These are phyloP conservation scores for Eimeria necatrix DNA, from an alignment of 169 alveolate species.

Conservation along the genomic window DNA sequence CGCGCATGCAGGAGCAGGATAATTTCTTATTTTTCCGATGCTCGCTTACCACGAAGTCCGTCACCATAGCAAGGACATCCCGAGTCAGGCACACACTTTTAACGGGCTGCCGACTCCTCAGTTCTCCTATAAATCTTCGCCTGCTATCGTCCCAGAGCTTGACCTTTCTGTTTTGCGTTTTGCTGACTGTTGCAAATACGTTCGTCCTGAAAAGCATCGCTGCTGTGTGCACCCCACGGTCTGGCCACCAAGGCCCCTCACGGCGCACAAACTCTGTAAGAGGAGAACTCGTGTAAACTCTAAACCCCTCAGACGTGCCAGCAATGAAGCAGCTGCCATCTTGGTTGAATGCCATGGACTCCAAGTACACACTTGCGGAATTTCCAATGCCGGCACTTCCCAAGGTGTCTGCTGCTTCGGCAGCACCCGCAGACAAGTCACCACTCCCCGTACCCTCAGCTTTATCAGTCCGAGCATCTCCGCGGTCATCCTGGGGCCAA, in stretches of 20 bases:
- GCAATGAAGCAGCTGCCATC: slow-evolving; percentile 68
- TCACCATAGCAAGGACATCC: slow-evolving; percentile 76
- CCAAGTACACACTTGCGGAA: slow-evolving; percentile 46
- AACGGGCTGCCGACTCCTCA: slow-evolving; percentile 57
- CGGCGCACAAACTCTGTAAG: slow-evolving; percentile 69
- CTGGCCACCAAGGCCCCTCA: slow-evolving; percentile 64
- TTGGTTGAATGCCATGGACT: slow-evolving; percentile 75
- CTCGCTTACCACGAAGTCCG: slow-evolving; percentile 75
- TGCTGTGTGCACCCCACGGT: slow-evolving; percentile 45
- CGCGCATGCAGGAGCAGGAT: background rate
- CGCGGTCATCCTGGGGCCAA: background rate
- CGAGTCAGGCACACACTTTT: slow-evolving; percentile 67
- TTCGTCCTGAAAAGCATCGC: slow-evolving; percentile 78
- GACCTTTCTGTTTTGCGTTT: slow-evolving; percentile 49
- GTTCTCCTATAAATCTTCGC: slow-evolving; percentile 67
- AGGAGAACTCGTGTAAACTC: slow-evolving; percentile 78
- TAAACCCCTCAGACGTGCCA: slow-evolving; percentile 71
- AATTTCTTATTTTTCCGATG: background rate
- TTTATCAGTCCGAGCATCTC: background rate
- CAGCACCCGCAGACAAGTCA: background rate
- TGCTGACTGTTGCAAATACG: slow-evolving; percentile 69
- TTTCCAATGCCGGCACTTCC: background rate
- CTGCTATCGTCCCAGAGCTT: slow-evolving; percentile 79
- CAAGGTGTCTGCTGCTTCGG: background rate
- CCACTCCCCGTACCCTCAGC: background rate